A percentile compares a stretch with the other conserved stretches of the same genome.
Conservation (phyloP, 495 filamentous ascomycete genomes). For the Aspergillus funiculosus region DNA sequence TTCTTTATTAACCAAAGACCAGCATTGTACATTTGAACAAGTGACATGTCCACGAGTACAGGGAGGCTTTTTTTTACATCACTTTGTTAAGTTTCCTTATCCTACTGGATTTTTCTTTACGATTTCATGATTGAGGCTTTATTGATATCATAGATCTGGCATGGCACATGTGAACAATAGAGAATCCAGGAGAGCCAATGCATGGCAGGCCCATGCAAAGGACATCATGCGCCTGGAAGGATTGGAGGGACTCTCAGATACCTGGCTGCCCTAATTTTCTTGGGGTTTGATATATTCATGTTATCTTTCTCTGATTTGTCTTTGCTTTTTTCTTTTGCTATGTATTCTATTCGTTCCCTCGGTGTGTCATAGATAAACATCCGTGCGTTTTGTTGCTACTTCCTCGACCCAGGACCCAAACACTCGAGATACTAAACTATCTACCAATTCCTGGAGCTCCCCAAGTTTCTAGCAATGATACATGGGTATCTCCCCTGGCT, state of each 20-base stretch:
- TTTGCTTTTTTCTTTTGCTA: too few relatives aligned
- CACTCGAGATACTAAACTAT: too few relatives aligned
- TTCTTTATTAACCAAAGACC: not conserved
- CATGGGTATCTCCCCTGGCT: too few relatives aligned
- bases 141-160: not conserved
- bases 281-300: not conserved
- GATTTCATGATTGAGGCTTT: not conserved
- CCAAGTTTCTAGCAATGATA: too few relatives aligned
- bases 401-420: too few relatives aligned
- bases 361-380: too few relatives aligned
- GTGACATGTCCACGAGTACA: not conserved
- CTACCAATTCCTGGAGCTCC: too few relatives aligned
- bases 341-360: too few relatives aligned
- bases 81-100: not conserved
- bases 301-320: too few relatives aligned
- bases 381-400: too few relatives aligned
- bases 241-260: not conserved
- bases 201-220: conserved; percentile 13
- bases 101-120: not conserved
- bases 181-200: conserved; percentile 2
- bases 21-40: conserved; percentile 3
- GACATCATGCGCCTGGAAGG: not conserved
- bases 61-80: conserved; percentile 5
- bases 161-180: conserved; percentile 8
- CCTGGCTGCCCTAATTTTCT: not conserved